These are phyloP conservation scores for Mrakia blollopis DNA, from an alignment of 768 basidiomycete genomes.

Conservation along the genomic window DNA sequence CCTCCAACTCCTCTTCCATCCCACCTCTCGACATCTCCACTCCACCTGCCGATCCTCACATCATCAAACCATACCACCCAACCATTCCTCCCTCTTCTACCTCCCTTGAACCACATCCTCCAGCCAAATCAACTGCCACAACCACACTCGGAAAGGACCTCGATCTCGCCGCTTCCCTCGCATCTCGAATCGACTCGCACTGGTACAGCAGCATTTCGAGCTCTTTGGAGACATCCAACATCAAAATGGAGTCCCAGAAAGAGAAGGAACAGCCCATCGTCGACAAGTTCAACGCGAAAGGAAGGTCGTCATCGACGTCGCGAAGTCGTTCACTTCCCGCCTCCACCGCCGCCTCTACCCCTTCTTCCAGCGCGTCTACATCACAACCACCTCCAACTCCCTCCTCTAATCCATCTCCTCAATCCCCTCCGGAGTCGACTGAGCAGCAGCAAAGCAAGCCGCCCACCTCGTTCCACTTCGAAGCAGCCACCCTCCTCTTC, in stretches of 20 bases:
- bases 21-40: no score
- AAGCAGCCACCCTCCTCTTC: no score
- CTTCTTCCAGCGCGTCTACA: no score
- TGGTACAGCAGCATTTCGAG: not conserved
- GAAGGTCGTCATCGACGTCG: no score
- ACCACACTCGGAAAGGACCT: slow-evolving; percentile 12
- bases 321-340: not conserved
- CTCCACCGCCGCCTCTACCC: not conserved
- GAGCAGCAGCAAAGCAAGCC: no score
- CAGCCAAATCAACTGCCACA: not conserved
- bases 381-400: no score
- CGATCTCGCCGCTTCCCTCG: slow-evolving; percentile 9
- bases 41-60: no score
- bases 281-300: not conserved
- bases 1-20: no score
- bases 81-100: not conserved
- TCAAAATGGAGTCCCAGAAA: not conserved
- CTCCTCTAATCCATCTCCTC: no score
- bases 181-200: not conserved
- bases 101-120: not conserved
- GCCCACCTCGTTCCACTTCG: no score
- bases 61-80: no score
- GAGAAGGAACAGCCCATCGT: not conserved
- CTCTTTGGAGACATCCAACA: not conserved
- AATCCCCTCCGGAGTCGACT: no score